Evolutionary conservation across 495 filamentous ascomycete genomes (phyloP).

Genomic region (Rusavskia elegans): DNA sequence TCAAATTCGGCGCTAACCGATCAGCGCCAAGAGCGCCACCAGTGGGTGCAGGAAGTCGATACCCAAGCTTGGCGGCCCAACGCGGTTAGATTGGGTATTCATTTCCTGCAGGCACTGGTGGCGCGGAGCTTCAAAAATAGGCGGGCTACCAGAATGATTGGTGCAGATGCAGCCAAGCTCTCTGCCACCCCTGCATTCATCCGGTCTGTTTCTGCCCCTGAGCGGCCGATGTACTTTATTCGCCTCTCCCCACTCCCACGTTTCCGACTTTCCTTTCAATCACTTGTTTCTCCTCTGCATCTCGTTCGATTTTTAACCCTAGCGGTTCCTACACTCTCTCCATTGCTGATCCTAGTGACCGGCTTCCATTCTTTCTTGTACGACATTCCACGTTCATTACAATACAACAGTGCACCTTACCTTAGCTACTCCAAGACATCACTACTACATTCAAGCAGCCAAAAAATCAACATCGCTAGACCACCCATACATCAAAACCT

Average conservation of each 20-base stretch:
- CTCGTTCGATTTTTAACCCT: not conserved
- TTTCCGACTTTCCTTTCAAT: not conserved
- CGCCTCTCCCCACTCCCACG: not conserved
- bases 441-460: not conserved
- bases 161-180: too few relatives aligned
- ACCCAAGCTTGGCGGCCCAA: too few relatives aligned
- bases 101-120: too few relatives aligned
- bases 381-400: not conserved
- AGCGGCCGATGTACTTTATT: not conserved
- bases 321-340: not conserved
- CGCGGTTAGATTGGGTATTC: too few relatives aligned
- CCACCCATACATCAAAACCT: not conserved
- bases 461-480: not conserved
- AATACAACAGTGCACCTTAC: not conserved
- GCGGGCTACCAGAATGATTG: too few relatives aligned
- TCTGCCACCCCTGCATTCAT: too few relatives aligned
- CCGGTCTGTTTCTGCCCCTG: too few relatives aligned
- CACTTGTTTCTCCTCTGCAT: not conserved
- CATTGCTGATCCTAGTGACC: constrained; percentile 1
- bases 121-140: too few relatives aligned
- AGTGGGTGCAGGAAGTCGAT: too few relatives aligned
- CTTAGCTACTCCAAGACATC: too few relatives aligned
- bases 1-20: too few relatives aligned
- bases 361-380: constrained; percentile 2
- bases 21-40: too few relatives aligned